Evolutionary conservation across 2,329 filamentous ascomycete species (phyloP).

Genomic region (Beauveria scarabaeidicola): DNA sequence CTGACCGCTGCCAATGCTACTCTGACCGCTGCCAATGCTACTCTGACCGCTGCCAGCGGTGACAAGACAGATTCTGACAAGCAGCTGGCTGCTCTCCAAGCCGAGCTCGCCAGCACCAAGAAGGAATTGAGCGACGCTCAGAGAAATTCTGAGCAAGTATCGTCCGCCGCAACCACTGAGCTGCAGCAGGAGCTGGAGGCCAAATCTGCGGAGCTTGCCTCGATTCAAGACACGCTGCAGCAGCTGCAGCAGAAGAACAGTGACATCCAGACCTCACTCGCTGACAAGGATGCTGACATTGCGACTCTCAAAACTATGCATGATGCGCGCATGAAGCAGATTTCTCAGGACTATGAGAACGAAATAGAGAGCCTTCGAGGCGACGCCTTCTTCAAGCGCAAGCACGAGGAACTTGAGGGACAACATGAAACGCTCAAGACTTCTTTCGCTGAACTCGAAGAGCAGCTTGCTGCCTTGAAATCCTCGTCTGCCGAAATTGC

Average conservation of each 20-base stretch:
- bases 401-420: slow-evolving; percentile 51
- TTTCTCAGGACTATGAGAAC: slow-evolving; percentile 54
- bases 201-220: slow-evolving; percentile 38
- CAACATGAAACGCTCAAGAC: slow-evolving; percentile 44
- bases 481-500: slow-evolving; percentile 26
- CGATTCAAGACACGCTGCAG: slow-evolving; percentile 36
- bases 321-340: slow-evolving; percentile 47
- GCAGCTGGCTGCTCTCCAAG: slow-evolving; percentile 42
- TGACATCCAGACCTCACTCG: slow-evolving; percentile 36
- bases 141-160: background rate
- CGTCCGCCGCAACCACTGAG: slow-evolving; percentile 1
- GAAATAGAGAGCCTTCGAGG: slow-evolving; percentile 56
- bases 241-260: slow-evolving; percentile 42
- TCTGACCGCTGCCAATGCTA: slow-evolving; percentile 36
- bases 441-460: slow-evolving; percentile 40
- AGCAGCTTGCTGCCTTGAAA: slow-evolving; percentile 44
- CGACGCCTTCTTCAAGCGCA: slow-evolving; percentile 55
- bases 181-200: slow-evolving; percentile 32
- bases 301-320: slow-evolving; percentile 47
- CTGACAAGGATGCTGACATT: slow-evolving; percentile 40
- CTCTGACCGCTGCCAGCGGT: slow-evolving; percentile 36
- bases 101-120: slow-evolving; percentile 39
- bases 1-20: slow-evolving; percentile 38
- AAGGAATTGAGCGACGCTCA: slow-evolving; percentile 22
- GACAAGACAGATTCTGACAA: slow-evolving; percentile 39